Conservation (phyloP, 1,139 yeast species). For the Wickerhamiella infanticola region DNA sequence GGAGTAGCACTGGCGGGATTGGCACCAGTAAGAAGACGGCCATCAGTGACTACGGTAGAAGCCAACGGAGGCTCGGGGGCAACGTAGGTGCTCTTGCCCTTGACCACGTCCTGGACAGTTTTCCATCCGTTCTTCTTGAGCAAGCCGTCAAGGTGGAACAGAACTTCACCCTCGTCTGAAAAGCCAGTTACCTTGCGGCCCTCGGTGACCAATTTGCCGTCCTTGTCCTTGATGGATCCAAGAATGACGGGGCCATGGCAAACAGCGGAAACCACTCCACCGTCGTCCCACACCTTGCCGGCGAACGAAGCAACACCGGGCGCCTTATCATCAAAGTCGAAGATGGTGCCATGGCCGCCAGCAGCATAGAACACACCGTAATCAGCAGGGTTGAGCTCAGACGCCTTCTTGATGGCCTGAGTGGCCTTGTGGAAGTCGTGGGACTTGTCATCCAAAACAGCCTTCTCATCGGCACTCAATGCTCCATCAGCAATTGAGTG, state of each 20-base stretch:
- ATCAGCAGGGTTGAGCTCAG: constrained; percentile 33
- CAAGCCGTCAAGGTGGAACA: constrained; percentile 26
- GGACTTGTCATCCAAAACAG: constrained; percentile 26
- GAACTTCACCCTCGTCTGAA: constrained; percentile 33
- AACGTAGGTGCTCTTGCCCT: constrained; percentile 28
- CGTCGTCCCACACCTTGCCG: constrained; percentile 31
- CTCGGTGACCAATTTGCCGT: constrained; percentile 33
- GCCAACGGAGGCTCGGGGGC: constrained; percentile 38
- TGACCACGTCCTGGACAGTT: constrained; percentile 26
- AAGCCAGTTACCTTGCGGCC: constrained; percentile 48
- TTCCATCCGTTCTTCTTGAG: constrained; percentile 27
- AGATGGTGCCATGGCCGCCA: constrained; percentile 50
- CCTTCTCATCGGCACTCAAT: constrained; percentile 32
- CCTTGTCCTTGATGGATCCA: constrained; percentile 30
- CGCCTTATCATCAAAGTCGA: constrained; percentile 39
- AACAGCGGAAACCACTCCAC: constrained; percentile 46
- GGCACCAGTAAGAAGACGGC: constrained; percentile 43
- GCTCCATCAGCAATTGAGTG: constrained; percentile 32
- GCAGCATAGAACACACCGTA: constrained; percentile 42
- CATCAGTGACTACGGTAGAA: constrained; percentile 36
- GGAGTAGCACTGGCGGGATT: constrained; percentile 45
- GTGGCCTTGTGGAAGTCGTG: constrained; percentile 25
- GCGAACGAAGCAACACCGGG: constrained; percentile 33
- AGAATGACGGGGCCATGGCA: constrained; percentile 54
- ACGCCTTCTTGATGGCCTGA: constrained; percentile 27